phyloP scores from a whole-genome alignment of 2,329 filamentous ascomycete genomes.

The Xylaria hypoxylon region DNA sequence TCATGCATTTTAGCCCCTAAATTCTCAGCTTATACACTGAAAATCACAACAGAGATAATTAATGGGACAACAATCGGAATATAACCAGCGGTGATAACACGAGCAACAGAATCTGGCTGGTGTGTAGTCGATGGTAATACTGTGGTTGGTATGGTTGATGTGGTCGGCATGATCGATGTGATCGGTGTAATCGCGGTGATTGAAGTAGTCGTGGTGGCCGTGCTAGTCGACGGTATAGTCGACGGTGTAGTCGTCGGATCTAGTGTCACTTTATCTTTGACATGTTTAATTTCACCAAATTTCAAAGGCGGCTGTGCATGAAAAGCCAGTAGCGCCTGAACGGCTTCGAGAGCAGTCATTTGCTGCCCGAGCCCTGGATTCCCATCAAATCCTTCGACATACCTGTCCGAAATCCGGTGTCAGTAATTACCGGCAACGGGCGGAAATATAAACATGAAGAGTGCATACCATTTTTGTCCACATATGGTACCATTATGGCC shows the following conservation, averaged over 20 bases:
- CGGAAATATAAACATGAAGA: neutral
- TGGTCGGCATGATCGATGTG: too few relatives aligned
- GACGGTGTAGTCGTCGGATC: conserved; percentile 21
- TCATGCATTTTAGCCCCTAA: neutral
- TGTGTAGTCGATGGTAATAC: conserved; percentile 6
- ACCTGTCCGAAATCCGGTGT: conserved; percentile 24
- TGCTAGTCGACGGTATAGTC: conserved; percentile 8
- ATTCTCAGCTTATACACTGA: neutral
- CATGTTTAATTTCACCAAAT: conserved; percentile 60
- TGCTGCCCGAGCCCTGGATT: conserved; percentile 69
- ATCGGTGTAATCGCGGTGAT: too few relatives aligned
- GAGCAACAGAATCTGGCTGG: conserved; percentile 12
- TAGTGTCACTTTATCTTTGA: conserved; percentile 44
- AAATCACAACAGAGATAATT: neutral
- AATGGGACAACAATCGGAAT: neutral
- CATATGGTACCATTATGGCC: conserved; percentile 64
- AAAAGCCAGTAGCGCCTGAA: conserved; percentile 68
- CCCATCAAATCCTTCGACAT: conserved; percentile 66
- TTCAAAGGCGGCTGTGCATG: conserved; percentile 59
- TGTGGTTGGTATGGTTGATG: neutral
- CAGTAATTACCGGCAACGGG: neutral
- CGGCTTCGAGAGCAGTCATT: conserved; percentile 72
- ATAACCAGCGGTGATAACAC: neutral
- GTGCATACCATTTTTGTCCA: conserved; percentile 68
- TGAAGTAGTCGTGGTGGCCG: neutral